Evolutionary conservation across 768 basidiomycete genomes (phyloP).

Genomic region (Scleroderma citrinum): DNA sequence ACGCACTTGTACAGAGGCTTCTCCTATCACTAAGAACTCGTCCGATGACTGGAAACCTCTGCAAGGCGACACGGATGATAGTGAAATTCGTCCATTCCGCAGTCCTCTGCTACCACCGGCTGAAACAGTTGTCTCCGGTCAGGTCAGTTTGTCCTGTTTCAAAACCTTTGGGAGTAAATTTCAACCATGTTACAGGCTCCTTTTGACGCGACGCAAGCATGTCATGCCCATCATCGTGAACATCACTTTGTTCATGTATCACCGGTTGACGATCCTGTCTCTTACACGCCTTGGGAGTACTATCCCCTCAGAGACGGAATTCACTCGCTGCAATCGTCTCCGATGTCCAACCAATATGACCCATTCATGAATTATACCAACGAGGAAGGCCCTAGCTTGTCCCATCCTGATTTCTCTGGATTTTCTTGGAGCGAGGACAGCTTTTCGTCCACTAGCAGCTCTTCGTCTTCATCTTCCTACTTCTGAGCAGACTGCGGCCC

Average conservation of each 20-base stretch:
- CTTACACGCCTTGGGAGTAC: neutral
- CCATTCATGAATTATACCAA: slow-evolving; percentile 9
- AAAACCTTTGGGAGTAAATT: slow-evolving; percentile 1
- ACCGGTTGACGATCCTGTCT: neutral
- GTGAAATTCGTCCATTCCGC: slow-evolving; percentile 19
- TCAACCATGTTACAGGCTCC: slow-evolving; percentile 1
- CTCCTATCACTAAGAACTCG: neutral
- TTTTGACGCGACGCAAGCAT: neutral
- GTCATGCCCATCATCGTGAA: too few relatives aligned
- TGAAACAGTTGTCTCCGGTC: neutral
- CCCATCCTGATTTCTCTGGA: slow-evolving; percentile 11
- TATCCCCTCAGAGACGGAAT: neutral
- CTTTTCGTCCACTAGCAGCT: slow-evolving; percentile 3
- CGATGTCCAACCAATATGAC: slow-evolving; percentile 5
- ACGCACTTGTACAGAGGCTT: slow-evolving; percentile 1
- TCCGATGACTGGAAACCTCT: neutral
- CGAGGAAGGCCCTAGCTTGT: slow-evolving; percentile 5
- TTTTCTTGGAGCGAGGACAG: slow-evolving; percentile 17
- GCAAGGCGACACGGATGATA: slow-evolving; percentile 1
- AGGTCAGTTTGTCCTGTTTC: slow-evolving; percentile 8
- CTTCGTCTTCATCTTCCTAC: slow-evolving; percentile 12
- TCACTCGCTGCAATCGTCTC: neutral
- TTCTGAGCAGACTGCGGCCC: slow-evolving; percentile 7
- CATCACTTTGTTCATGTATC: neutral
- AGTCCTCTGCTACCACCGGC: slow-evolving; percentile 27